These are phyloP conservation scores for Sphaerulina populicola DNA, from an alignment of 2,329 filamentous ascomycete species.

Conservation along the genomic window DNA sequence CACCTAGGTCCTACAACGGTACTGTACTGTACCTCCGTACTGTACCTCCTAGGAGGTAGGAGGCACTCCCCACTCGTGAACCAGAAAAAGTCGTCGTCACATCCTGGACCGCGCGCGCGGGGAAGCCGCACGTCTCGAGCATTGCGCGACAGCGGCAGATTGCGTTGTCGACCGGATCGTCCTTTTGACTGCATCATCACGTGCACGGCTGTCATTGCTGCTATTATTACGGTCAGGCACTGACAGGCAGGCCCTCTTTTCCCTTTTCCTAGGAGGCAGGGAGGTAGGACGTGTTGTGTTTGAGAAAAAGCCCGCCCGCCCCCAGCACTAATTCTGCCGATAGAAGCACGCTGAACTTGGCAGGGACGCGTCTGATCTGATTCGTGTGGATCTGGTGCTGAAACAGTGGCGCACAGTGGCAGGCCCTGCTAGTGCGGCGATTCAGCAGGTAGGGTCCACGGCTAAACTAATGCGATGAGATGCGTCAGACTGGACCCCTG, in stretches of 20 bases:
- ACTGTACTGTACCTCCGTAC: no score
- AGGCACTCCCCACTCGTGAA: no score
- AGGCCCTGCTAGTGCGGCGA: not conserved
- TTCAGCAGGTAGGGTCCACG: not conserved
- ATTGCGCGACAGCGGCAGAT: not conserved
- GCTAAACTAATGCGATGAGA: not conserved
- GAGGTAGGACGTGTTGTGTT: no score
- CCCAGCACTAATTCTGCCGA: no score
- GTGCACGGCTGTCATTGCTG: no score
- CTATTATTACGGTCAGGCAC: no score
- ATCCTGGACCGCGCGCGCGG: not conserved
- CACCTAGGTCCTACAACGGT: no score
- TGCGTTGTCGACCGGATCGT: not conserved
- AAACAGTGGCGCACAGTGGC: constrained; percentile 4
- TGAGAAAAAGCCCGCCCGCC: no score
- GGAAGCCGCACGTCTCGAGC: not conserved
- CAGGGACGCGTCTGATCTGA: constrained; percentile 1
- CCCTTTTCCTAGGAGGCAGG: no score
- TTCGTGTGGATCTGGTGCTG: not conserved
- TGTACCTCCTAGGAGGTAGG: no score
- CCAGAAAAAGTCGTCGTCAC: not conserved
- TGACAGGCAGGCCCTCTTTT: no score
- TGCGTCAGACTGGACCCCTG: not conserved
- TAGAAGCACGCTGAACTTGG: not conserved
- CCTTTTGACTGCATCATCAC: no score